Base-by-base conservation (phyloP, 352 stramenopile species). In the Thalassiosira mediterranea region DNA sequence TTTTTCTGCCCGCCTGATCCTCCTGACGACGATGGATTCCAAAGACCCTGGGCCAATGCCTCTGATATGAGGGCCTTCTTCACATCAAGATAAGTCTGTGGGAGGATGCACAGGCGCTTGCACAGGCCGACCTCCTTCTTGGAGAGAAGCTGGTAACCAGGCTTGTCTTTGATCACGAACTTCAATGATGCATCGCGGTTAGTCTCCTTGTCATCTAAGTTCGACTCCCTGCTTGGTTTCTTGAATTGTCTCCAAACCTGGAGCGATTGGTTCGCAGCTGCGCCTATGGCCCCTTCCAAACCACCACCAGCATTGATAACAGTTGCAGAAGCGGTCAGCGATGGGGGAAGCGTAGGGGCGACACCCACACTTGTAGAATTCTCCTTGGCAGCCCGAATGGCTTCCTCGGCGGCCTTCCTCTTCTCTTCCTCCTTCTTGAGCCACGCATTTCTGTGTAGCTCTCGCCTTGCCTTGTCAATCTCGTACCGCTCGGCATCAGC, bases 401-500 rank as follows among this genome's bases (percentile, higher is more conserved):
- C 70, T 61, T 77, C 63, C 11, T 53, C 73, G 34, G 66, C 69
- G 3, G 54, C 65, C 31, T 74, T 80, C 47, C 71, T 76, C 38
- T 52, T 76, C 47, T 84, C 69, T 5, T 60, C 71, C 53, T 84
- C 76, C 37, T 84, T 84, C 62, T 98, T 93, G 0, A 93, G 77
- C 84, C 96, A 90, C 37, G 96, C 89, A 10, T 90, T 89, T 70
- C 95, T 94, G 48, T 98, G 95, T 28, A 94, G 91, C 59, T 98
- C 93, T 0, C 94, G 91, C 63, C 97, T 96, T 72, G 94, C 93
- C 75, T 97, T 98, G 71, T 98, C 95, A 11, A 93, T 88, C 72
- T 98, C 96, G 71, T 97, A 98, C 44, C 96, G 77, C 79, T 98
- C 95, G 2, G 94, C 95, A 81, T 98, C 96, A 0, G 92, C 94